These are phyloP conservation scores for Candida alai DNA, from an alignment of 805 yeast genomes.

Conservation along the genomic window DNA sequence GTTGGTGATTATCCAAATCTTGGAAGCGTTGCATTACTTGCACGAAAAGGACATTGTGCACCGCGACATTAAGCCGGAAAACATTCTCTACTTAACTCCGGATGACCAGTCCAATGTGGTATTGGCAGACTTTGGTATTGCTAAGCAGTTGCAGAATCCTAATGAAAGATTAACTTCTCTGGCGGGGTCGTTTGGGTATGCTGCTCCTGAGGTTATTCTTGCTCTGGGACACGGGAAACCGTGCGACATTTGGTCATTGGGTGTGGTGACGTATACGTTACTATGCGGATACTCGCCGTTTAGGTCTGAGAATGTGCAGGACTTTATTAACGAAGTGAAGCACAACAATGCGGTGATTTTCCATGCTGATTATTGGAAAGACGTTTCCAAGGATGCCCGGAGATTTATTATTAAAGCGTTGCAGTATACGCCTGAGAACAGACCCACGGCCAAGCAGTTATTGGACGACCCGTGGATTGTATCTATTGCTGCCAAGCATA, in stretches of 20 bases:
- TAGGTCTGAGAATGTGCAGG: conserved; percentile 75
- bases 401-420: conserved; percentile 70
- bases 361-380: conserved; percentile 83
- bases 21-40: conserved; percentile 74
- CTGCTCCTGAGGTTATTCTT: conserved; percentile 89
- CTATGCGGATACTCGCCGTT: conserved; percentile 93
- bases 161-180: conserved; percentile 63
- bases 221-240: conserved; percentile 90
- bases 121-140: conserved; percentile 94
- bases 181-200: conserved; percentile 94
- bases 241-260: conserved; percentile 94
- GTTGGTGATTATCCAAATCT: conserved; percentile 64
- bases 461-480: conserved; percentile 70
- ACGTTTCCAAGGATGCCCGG: conserved; percentile 76
- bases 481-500: conserved; percentile 44
- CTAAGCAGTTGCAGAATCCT: conserved; percentile 61
- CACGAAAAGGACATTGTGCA: conserved; percentile 82
- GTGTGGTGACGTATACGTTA: conserved; percentile 86
- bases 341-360: conserved; percentile 75
- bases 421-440: conserved; percentile 58
- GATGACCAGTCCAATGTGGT: conserved; percentile 65
- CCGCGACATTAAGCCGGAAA: conserved; percentile 93
- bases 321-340: conserved; percentile 75
- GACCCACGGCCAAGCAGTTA: conserved; percentile 68
- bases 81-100: conserved; percentile 66